These are phyloP conservation scores for Ustanciosporium gigantosporum DNA, from an alignment of 1,284 basidiomycete species.

Conservation along the genomic window DNA sequence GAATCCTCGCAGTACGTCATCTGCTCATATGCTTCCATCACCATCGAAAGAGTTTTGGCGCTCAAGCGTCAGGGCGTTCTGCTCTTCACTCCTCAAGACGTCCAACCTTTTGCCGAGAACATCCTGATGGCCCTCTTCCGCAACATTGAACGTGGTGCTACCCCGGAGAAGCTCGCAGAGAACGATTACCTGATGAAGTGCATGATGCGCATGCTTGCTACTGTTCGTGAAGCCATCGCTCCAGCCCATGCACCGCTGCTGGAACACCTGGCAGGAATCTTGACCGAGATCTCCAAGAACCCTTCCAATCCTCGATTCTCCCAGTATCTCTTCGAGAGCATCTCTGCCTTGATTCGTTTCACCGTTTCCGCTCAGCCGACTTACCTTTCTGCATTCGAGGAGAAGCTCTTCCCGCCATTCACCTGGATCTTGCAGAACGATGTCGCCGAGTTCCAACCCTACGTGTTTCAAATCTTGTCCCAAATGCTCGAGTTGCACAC, in stretches of 20 bases:
- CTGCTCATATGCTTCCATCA: constrained; percentile 63
- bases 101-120: constrained; percentile 77
- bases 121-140: constrained; percentile 77
- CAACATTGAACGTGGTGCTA: constrained; percentile 79
- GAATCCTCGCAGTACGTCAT: constrained; percentile 62
- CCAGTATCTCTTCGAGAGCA: constrained; percentile 94
- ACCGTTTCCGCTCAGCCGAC: constrained; percentile 70
- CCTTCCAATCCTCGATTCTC: constrained; percentile 97
- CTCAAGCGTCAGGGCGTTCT: constrained; percentile 71
- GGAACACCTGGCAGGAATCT: constrained; percentile 75
- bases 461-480: constrained; percentile 93
- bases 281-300: constrained; percentile 87
- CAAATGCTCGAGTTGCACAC: constrained; percentile 88
- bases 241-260: constrained; percentile 74
- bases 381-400: constrained; percentile 77
- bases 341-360: constrained; percentile 84
- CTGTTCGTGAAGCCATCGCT: constrained; percentile 76
- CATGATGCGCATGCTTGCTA: constrained; percentile 92
- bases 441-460: constrained; percentile 95
- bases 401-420: constrained; percentile 77
- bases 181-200: constrained; percentile 99
- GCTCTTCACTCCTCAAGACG: constrained; percentile 77
- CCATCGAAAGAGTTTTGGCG: constrained; percentile 68
- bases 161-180: constrained; percentile 91
- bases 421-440: constrained; percentile 87